Conservation (phyloP, 2,329 filamentous ascomycete genomes). For the Torrubiellomyces zombiae region DNA sequence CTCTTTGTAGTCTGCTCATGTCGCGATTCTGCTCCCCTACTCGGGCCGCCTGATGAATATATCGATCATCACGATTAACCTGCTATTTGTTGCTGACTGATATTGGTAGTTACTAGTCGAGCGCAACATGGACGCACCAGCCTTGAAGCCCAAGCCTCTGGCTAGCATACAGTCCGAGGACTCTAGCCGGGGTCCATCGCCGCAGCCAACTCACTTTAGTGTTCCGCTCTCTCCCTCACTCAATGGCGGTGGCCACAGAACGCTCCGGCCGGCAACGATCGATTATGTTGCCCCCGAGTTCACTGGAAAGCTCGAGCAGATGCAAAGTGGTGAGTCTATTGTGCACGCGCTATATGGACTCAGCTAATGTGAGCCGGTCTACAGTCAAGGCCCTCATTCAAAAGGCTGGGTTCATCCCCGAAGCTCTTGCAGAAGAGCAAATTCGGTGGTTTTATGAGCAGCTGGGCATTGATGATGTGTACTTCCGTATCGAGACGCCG, state of each 20-base stretch:
- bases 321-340: slow-evolving; percentile 48
- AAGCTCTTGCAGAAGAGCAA: slow-evolving; percentile 67
- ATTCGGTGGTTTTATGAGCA: slow-evolving; percentile 96
- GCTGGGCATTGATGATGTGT: slow-evolving; percentile 95
- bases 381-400: slow-evolving; percentile 67
- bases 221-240: slow-evolving; percentile 39
- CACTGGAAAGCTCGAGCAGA: slow-evolving; percentile 81
- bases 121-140: slow-evolving; percentile 13
- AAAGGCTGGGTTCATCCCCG: slow-evolving; percentile 72
- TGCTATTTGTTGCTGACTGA: too few relatives aligned
- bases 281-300: slow-evolving; percentile 94
- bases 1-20: too few relatives aligned
- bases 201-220: slow-evolving; percentile 73
- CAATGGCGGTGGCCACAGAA: slow-evolving; percentile 47
- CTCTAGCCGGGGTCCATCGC: slow-evolving; percentile 54
- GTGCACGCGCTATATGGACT: too few relatives aligned
- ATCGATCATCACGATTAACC: too few relatives aligned
- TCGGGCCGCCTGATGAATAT: too few relatives aligned
- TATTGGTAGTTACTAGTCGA: too few relatives aligned
- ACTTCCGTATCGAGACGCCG: slow-evolving; percentile 80
- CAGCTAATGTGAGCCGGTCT: slow-evolving; percentile 4
- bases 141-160: slow-evolving; percentile 23
- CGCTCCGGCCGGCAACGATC: slow-evolving; percentile 75
- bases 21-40: too few relatives aligned
- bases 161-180: slow-evolving; percentile 23